These are phyloP conservation scores for Phytopythium montanum DNA, from an alignment of 352 stramenopile genomes.

Conservation along the genomic window DNA sequence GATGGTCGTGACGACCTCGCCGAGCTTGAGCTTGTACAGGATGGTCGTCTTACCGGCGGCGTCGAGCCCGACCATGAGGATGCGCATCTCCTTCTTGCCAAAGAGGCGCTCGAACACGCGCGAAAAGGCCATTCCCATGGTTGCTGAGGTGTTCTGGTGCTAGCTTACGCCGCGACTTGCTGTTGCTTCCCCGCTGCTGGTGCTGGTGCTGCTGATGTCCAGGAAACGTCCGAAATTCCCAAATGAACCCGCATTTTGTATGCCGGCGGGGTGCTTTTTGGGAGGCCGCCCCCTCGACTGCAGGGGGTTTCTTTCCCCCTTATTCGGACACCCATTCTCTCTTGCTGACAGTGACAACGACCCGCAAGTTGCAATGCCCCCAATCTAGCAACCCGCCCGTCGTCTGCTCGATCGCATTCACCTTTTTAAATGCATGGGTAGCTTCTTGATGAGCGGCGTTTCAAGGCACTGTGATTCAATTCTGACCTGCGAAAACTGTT, in stretches of 20 bases:
- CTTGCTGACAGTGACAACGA: background rate
- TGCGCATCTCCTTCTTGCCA: constrained; percentile 98
- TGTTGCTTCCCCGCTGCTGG: constrained; percentile 22
- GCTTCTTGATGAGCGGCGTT: background rate
- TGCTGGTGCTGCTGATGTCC: constrained; percentile 5
- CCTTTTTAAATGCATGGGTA: background rate
- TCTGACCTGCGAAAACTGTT: background rate
- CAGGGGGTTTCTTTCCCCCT: background rate
- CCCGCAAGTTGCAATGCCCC: background rate
- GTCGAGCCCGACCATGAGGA: constrained; percentile 99
- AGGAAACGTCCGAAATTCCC: constrained; percentile 36
- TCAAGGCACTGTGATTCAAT: background rate
- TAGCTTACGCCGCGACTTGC: constrained; percentile 11
- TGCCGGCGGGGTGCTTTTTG: background rate
- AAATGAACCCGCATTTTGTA: constrained; percentile 37
- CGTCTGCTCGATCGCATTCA: constrained; percentile 3
- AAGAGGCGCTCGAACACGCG: constrained; percentile 98
- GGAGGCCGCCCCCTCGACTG: background rate
- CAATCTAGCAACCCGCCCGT: constrained; percentile 1
- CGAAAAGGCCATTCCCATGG: constrained; percentile 98
- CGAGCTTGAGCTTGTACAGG: constrained; percentile 93
- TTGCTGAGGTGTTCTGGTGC: constrained; percentile 26
- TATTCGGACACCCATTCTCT: background rate
- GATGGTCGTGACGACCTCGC: constrained; percentile 97
- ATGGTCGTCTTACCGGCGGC: constrained; percentile 99